Conservation (phyloP, 495 filamentous ascomycete genomes). For the Aspergillus heteromorphus region DNA sequence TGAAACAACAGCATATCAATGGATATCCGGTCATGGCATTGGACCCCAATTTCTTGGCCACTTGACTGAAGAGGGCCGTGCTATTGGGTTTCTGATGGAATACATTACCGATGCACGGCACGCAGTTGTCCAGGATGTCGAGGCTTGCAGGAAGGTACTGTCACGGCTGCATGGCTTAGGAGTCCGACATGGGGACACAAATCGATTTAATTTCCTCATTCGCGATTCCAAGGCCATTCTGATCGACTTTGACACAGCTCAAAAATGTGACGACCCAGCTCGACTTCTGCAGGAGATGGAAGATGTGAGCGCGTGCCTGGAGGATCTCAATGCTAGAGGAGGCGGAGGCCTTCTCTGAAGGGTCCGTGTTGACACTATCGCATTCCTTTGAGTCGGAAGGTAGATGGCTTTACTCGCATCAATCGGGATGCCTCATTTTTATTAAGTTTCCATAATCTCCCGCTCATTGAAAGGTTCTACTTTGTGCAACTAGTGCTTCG, state of each 20-base stretch:
- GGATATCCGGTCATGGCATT: slow-evolving; percentile 30
- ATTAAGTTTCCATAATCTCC: too few relatives aligned
- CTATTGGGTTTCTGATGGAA: slow-evolving; percentile 44
- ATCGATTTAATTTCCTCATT: slow-evolving; percentile 43
- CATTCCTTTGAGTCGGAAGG: too few relatives aligned
- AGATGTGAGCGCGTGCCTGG: neutral
- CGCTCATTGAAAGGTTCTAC: too few relatives aligned
- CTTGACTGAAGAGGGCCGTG: slow-evolving; percentile 36
- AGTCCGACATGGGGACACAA: slow-evolving; percentile 38
- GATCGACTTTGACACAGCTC: slow-evolving; percentile 34
- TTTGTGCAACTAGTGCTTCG: too few relatives aligned
- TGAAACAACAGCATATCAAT: slow-evolving; percentile 39
- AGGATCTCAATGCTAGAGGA: too few relatives aligned
- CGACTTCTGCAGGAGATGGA: slow-evolving; percentile 8
- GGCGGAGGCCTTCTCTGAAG: too few relatives aligned
- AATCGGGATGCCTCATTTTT: too few relatives aligned
- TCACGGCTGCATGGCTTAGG: slow-evolving; percentile 32
- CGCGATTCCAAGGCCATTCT: slow-evolving; percentile 21
- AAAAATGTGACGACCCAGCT: slow-evolving; percentile 14
- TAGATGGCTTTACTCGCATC: too few relatives aligned
- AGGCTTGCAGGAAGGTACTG: slow-evolving; percentile 22
- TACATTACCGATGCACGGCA: slow-evolving; percentile 23
- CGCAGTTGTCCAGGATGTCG: slow-evolving; percentile 28
- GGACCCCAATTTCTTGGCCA: slow-evolving; percentile 41
- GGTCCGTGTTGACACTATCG: too few relatives aligned